Conservation (phyloP, 371 early-diverging fungal species). For the Haplosporangium sp. region DNA sequence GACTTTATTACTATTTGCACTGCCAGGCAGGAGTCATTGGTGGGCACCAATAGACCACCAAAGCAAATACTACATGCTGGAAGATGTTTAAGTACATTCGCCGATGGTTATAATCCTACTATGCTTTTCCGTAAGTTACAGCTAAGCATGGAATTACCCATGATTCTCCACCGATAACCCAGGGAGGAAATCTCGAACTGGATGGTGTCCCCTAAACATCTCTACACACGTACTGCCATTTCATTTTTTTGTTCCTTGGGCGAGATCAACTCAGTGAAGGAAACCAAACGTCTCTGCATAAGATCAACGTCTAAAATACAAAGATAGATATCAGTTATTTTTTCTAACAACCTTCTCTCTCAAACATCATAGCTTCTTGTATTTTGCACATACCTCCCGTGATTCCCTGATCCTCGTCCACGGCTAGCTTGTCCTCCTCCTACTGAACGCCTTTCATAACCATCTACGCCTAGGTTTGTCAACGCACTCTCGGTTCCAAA, state of each 20-base stretch:
- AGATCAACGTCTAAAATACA: not conserved
- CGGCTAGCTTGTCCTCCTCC: slow-evolving; percentile 49
- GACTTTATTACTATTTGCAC: not conserved
- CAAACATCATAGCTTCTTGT: not conserved
- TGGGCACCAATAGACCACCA: too few species aligned
- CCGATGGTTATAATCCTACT: not conserved
- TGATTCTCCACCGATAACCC: not conserved
- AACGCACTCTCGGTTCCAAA: slow-evolving; percentile 54
- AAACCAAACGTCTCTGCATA: too few species aligned
- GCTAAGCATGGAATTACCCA: not conserved
- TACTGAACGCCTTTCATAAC: slow-evolving; percentile 43
- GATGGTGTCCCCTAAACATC: slow-evolving; percentile 3
- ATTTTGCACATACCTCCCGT: slow-evolving; percentile 30
- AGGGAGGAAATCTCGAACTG: not conserved
- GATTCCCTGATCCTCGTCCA: slow-evolving; percentile 28
- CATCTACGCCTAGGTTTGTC: slow-evolving; percentile 50
- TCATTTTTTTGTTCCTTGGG: not conserved
- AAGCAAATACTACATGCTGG: too few species aligned
- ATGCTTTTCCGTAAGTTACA: not conserved
- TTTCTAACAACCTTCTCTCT: not conserved
- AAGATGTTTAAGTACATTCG: too few species aligned
- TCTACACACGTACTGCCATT: not conserved
- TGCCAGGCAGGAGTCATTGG: not conserved
- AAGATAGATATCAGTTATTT: too few species aligned
- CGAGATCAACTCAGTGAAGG: not conserved